A percentile compares a stretch with the other conserved stretches of the same genome.
These are phyloP conservation scores for Parascedosporium putredinis DNA, from an alignment of 2,329 filamentous ascomycete species.

Conservation along the genomic window DNA sequence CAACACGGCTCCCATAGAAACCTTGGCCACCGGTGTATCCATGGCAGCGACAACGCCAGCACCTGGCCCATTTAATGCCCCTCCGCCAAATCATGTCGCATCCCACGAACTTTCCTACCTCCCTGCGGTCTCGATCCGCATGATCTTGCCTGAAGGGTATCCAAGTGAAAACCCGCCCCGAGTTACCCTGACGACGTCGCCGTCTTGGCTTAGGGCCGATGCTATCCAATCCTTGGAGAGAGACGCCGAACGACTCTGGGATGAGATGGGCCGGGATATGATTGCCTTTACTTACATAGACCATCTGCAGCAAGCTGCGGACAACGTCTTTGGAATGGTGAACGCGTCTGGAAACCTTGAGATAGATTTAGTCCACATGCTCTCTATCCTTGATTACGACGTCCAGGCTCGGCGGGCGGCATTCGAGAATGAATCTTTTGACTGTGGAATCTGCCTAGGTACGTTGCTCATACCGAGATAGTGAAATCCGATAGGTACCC, in stretches of 20 bases:
- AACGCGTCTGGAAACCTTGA: slow-evolving; percentile 36
- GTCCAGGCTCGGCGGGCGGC: slow-evolving; percentile 60
- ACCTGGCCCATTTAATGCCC: too few species aligned
- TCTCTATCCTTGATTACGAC: slow-evolving; percentile 69
- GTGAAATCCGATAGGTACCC: too few species aligned
- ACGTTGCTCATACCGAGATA: slow-evolving; percentile 17
- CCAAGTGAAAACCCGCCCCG: slow-evolving; percentile 41
- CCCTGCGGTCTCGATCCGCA: slow-evolving; percentile 42
- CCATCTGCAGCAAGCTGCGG: slow-evolving; percentile 46
- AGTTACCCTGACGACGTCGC: slow-evolving; percentile 40
- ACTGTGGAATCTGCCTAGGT: slow-evolving; percentile 76
- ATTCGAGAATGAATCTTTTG: slow-evolving; percentile 77
- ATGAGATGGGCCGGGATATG: slow-evolving; percentile 48
- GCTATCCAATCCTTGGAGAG: slow-evolving; percentile 39
- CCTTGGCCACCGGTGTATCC: background rate
- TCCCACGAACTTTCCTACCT: slow-evolving; percentile 45
- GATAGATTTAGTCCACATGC: slow-evolving; percentile 49
- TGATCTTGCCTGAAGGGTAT: slow-evolving; percentile 48
- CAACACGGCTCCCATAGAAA: background rate
- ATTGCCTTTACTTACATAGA: slow-evolving; percentile 56
- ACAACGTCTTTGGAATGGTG: slow-evolving; percentile 50
- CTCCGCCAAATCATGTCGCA: slow-evolving; percentile 19
- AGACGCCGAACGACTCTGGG: slow-evolving; percentile 46
- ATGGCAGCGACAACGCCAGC: too few species aligned
- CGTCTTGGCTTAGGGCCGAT: slow-evolving; percentile 43